Evolutionary conservation across 208 protist species (phyloP).

Genomic region (Lotmaria passim): DNA sequence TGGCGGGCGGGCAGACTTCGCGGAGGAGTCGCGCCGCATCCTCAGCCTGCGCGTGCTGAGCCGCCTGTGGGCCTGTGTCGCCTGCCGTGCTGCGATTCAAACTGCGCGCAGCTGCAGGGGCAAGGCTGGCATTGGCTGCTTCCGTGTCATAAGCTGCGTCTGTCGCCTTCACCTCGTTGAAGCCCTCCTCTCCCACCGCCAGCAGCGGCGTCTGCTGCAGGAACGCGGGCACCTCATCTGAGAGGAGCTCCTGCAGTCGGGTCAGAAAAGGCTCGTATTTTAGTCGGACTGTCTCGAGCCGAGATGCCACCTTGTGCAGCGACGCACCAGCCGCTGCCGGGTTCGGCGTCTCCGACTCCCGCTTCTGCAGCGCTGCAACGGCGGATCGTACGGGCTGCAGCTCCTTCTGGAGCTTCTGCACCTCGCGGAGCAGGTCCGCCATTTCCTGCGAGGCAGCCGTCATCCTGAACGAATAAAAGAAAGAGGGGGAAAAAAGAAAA

Average conservation of each 20-base stretch:
- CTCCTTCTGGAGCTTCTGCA: conserved; percentile 84
- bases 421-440: conserved; percentile 62
- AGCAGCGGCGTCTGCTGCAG: conserved; percentile 57
- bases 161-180: conserved; percentile 1
- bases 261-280: conserved; percentile 61
- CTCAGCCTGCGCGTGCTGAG: conserved; percentile 13
- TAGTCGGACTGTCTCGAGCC: conserved; percentile 50
- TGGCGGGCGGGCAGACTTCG: conserved; percentile 59
- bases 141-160: background rate
- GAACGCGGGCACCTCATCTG: conserved; percentile 48
- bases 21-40: conserved; percentile 34
- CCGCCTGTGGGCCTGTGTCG: background rate
- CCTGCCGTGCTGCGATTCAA: background rate
- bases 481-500: conserved; percentile 1
- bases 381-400: conserved; percentile 79
- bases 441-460: conserved; percentile 51
- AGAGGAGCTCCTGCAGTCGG: conserved; percentile 40
- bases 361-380: conserved; percentile 63
- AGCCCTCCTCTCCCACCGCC: conserved; percentile 5
- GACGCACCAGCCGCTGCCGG: conserved; percentile 70
- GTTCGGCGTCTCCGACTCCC: conserved; percentile 57
- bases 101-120: background rate
- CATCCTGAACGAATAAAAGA: conserved; percentile 32
- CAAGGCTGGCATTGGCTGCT: background rate
- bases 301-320: conserved; percentile 67